Evolutionary conservation across 2,329 filamentous ascomycete genomes (phyloP), one percentile per base, ranked within the genome.

Genomic region (Trichoderma atroviride): DNA sequence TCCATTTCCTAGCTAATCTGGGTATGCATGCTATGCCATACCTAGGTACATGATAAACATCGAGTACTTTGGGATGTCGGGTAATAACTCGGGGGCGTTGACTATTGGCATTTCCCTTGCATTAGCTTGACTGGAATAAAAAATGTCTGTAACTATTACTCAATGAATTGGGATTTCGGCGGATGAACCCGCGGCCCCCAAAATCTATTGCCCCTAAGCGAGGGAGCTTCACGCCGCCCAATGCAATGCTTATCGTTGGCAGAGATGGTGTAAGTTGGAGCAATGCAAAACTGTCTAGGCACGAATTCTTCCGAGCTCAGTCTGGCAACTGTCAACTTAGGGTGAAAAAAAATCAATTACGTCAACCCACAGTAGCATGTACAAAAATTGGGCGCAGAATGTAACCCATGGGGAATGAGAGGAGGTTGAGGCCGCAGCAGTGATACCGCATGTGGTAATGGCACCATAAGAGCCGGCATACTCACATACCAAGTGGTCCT

Each of bases 311-410:
- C 43, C 35, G 27, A 5, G 16, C 19, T n/a, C 27, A 40, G 22
- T n/a, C 29, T 53, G 60, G 60, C 35, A 64, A 33, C 31, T 33
- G 61, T 64, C 61, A 35, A 58, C 33, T 47, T 3, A 35, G 35
- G 22, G 13, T 35, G n/a, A 40, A 19, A 43, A n/a, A 27, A 66
- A 50, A 40, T 66, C 53, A 16, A 66, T 58, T 66, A 58, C 63
- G 63, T 66, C 63, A 66, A 50, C 14, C 27, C 27, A 37, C 56
- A 24, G 56, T 24, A 58, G n/a, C 27, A 11, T 27, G 52, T 31
- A 24, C 31, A 22, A n/a, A 57, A 24, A 22, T 24, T 11, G 24
- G 52, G 35, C 24, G n/a, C 13, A 37, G 31, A 50, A 27, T n/a
- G 52, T 33, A 50, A 27, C 27, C 53, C 27, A 35, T 58, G 40